Evolutionary conservation across 2,329 filamentous ascomycete genomes (phyloP).

Genomic region (Pleoardoris graminearum): DNA sequence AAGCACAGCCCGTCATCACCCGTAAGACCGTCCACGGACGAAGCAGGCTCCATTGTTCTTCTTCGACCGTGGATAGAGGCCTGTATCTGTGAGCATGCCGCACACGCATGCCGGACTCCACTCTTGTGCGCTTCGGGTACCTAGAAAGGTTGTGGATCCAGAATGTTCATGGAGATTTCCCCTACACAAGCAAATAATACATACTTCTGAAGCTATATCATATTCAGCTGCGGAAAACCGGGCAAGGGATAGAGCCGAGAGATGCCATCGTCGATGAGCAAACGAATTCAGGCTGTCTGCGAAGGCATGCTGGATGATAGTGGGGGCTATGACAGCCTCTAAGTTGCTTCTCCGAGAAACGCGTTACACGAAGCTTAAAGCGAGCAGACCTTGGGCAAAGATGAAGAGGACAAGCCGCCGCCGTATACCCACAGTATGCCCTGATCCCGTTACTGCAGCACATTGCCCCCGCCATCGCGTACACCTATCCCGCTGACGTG

Average conservation of each 20-base stretch:
- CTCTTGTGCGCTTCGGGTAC: too few relatives aligned
- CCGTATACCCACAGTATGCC: neutral
- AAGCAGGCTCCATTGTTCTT: too few relatives aligned
- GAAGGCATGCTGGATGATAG: neutral
- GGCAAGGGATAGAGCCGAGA: neutral
- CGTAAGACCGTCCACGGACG: too few relatives aligned
- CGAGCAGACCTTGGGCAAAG: neutral
- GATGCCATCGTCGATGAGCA: neutral
- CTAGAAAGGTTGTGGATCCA: too few relatives aligned
- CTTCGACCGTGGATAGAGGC: too few relatives aligned
- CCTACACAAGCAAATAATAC: too few relatives aligned
- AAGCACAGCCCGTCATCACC: too few relatives aligned
- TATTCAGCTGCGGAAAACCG: neutral
- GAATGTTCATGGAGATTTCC: too few relatives aligned
- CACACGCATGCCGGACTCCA: too few relatives aligned
- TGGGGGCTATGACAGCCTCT: neutral
- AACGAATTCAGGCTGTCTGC: neutral
- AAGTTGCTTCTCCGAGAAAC: neutral
- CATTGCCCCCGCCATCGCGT: neutral
- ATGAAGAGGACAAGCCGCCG: neutral
- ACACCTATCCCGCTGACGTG: neutral
- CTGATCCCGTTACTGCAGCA: too few relatives aligned
- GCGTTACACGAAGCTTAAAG: neutral
- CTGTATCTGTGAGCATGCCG: too few relatives aligned
- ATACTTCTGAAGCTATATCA: too few relatives aligned